phyloP scores from a whole-genome alignment of 257 asterid species.

The Datura wrightii region DNA sequence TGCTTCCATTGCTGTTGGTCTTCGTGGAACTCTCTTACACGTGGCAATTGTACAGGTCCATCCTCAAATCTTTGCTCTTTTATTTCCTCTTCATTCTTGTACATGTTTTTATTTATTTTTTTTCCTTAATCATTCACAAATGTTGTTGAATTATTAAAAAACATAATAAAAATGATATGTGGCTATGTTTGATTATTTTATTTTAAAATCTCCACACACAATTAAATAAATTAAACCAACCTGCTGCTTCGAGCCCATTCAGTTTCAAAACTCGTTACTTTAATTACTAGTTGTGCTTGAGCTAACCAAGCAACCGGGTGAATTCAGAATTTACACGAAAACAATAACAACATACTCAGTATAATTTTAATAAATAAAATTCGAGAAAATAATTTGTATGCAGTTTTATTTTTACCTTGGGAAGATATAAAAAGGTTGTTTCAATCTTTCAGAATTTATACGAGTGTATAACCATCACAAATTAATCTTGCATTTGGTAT shows the following conservation, averaged over 20 bases:
- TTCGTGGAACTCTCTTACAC: conserved; percentile 86
- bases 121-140: no score
- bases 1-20: conserved; percentile 97
- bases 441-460: no score
- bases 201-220: neutral
- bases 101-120: no score
- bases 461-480: neutral
- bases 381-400: no score
- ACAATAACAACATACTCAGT: no score
- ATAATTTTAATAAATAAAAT: no score
- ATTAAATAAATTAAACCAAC: neutral
- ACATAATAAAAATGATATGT: neutral
- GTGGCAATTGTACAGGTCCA: conserved; percentile 93
- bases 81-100: neutral
- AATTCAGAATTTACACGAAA: neutral
- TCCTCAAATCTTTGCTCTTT: neutral
- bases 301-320: neutral
- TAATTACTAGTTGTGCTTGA: neutral
- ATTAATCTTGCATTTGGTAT: no score
- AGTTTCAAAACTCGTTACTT: neutral
- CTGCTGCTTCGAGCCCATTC: conserved; percentile 6
- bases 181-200: neutral
- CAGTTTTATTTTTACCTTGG: no score
- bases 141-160: neutral
- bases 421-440: no score